Evolutionary conservation across 179 eudicot species (phyloP), one percentile per base, ranked within the genome.

Genomic region (Spinacia oleracea): DNA sequence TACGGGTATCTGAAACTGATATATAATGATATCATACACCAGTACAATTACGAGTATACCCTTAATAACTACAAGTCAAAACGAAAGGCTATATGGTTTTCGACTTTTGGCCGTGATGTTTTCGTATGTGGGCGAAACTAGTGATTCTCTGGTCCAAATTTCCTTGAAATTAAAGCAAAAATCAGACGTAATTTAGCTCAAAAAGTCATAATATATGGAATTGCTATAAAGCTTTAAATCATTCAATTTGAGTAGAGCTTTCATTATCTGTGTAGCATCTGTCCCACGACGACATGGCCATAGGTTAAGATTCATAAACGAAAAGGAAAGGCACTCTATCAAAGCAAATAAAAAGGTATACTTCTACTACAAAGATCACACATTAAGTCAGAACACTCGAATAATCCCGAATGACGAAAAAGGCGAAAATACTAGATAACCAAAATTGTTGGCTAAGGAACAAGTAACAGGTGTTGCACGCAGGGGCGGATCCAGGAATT

Each of bases 251-350:
- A 71, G 43, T 15, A 71, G 25, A 29, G 60, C 60, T 71, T 71
- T 71, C 75, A 48, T 50, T 71, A 31, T 71, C 75, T 70, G 23
- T 23, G 32, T 46, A 71, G 75, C 75, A 71, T 71, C 60, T 48
- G 42, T 71, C 60, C 27, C 60, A 25, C 25, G 18, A 16, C 58
- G n/a, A n/a, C n/a, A n/a, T n/a, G n/a, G n/a, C n/a, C n/a, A n/a
- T n/a, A 51, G 6, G 21, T 6, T 71, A 27, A 50, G 60, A 32
- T 27, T 51, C 56, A 48, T 71, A 71, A 6, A 0, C 5, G 74
- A 70, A 46, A 70, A 48, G 1, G 74, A 70, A 46, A 70, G 56
- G 5, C 74, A 70, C 74, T 4, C 71, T 38, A 20, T 12, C 23
- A 40, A 68, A 50, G 27, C n/a, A 50, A 29, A 31, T 20, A 50